A percentile compares a stretch with the other conserved stretches of the same genome.
phyloP scores from a whole-genome alignment of 2,329 filamentous ascomycete species.

The Sclerotinia minor region DNA sequence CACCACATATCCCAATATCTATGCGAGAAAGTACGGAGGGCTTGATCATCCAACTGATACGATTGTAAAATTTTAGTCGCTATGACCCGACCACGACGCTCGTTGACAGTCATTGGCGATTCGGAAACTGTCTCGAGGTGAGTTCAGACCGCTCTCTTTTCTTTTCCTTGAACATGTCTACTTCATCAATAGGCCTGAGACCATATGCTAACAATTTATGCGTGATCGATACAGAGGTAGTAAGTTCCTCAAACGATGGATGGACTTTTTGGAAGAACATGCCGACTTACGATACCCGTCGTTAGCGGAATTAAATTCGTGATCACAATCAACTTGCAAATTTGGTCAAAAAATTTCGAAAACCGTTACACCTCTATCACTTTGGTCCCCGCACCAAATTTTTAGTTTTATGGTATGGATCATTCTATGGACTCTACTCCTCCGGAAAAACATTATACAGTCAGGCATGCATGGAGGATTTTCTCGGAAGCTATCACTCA shows the following conservation, averaged over 20 bases:
- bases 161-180: constrained; percentile 13
- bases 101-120: constrained; percentile 88
- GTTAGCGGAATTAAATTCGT: constrained; percentile 42
- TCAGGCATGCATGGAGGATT: constrained; percentile 1
- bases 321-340: constrained; percentile 9
- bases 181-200: constrained; percentile 27
- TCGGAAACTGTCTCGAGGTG: constrained; percentile 81
- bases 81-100: constrained; percentile 92
- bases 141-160: constrained; percentile 46
- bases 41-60: constrained; percentile 27
- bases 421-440: neutral
- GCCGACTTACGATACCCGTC: constrained; percentile 90
- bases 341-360: neutral
- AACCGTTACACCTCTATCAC: neutral
- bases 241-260: constrained; percentile 84
- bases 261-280: constrained; percentile 85
- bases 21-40: constrained; percentile 24
- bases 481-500: constrained; percentile 3
- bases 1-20: constrained; percentile 6
- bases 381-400: neutral
- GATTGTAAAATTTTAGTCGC: constrained; percentile 62
- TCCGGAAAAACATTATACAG: neutral
- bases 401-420: neutral
- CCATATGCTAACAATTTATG: constrained; percentile 33
- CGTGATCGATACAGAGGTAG: constrained; percentile 63